Base-by-base conservation (phyloP, 2,329 filamentous ascomycete genomes). In the Colletotrichum cuscutae region DNA sequence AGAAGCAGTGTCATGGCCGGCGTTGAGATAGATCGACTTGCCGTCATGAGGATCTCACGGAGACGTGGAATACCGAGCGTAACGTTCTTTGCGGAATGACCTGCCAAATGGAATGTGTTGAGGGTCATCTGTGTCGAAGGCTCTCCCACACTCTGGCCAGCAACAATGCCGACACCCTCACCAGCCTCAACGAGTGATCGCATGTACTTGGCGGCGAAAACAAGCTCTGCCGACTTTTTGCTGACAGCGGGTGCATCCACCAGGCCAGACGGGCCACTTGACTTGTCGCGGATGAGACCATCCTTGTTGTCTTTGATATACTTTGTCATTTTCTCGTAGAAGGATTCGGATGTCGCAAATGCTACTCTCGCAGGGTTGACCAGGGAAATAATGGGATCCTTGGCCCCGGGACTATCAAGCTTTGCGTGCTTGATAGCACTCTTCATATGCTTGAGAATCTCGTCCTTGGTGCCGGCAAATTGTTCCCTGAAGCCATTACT, bases 91-190 rank as follows among this genome's bases (percentile, higher is more conserved):
- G 97, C 93, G 24, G 97, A 95, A 87, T 98, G 96, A 80, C 97
- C 97, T 82, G 97, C 97, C 90, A 99, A 94, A 89, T 99, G 97
- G 90, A 99, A 99, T 32, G 97, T 99, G 85, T 99, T 99, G 68
- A 99, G 86, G 8, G 97, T 99, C 97, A 99, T 99, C 82, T 99
- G 97, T 12, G 97, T 99, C 2, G 95, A 98, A 9, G 97, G 97
- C 81, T 99, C 97, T 80, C 97, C 97, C 54, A 99, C 92, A 37
- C 96, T 98, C 83, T 99, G 97, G 11, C 95, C 95, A 63, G 97
- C 97, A 72, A 99, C 94, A 75, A 99, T 97, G 76, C 97, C 97
- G 30, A 99, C 95, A 30, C 97, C 96, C 85, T 99, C 97, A 58
- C 97, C 97, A 32, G 97, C 95, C 78, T 99, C 96, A 28, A 98